Conservation (phyloP, 768 basidiomycete genomes). For the Termitomyces heimii region DNA sequence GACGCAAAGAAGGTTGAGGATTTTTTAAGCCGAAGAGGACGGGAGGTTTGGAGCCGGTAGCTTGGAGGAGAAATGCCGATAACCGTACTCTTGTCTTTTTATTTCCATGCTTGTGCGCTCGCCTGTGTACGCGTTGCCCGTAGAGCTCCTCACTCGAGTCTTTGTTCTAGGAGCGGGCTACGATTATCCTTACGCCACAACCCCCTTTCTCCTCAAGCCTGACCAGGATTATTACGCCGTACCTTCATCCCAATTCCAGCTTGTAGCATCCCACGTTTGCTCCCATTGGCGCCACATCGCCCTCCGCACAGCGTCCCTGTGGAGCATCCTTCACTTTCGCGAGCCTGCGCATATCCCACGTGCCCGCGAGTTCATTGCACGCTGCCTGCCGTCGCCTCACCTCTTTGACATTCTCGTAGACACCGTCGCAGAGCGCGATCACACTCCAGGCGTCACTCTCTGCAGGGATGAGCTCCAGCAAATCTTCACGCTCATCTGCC, state of each 20-base stretch:
- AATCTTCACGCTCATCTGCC: conserved; percentile 38
- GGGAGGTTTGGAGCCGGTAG: no score
- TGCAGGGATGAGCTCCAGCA: conserved; percentile 41
- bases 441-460: conserved; percentile 45
- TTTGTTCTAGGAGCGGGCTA: conserved; percentile 46
- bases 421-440: conserved; percentile 43
- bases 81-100: no score
- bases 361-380: conserved; percentile 37
- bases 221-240: conserved; percentile 33
- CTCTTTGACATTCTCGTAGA: conserved; percentile 53
- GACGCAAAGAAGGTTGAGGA: no score
- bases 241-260: conserved; percentile 44
- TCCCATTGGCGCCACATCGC: conserved; percentile 52
- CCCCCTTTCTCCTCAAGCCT: conserved; percentile 46
- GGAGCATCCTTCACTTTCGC: conserved; percentile 53
- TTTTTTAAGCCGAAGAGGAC: no score
- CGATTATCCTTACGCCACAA: conserved; percentile 36
- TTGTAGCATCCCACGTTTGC: conserved; percentile 54
- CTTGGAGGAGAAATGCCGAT: no score
- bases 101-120: no score
- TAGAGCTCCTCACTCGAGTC: conserved; percentile 53
- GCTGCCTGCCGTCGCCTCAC: conserved; percentile 19
- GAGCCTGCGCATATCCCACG: conserved; percentile 43
- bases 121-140: conserved; percentile 44
- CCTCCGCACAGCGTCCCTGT: conserved; percentile 41